Evolutionary conservation across 1,139 yeast species (phyloP), one percentile per base, ranked within the genome.

Genomic region (Yamadazyma songkhlaensis): DNA sequence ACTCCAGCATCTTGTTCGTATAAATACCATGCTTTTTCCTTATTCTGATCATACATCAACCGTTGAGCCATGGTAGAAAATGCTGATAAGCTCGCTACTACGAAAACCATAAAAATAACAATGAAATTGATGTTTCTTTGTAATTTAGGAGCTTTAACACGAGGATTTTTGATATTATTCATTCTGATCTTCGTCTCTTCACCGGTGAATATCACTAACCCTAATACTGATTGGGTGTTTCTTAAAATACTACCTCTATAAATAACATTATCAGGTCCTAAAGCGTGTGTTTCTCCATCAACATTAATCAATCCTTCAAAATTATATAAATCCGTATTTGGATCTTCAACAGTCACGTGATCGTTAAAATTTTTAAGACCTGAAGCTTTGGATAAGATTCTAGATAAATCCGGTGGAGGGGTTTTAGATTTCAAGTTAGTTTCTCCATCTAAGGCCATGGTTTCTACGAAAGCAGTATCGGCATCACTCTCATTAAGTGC

Each of bases 401-500:
- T 71, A 11, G 81, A 70, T 6, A 87, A 46, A 41, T 82, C 86
- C 1, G 74, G 67, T 43, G 84, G 84, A 0, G 96, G 87, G 17
- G 65, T 64, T 49, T 79, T 81, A 5, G 86, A 72, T 58, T 92
- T 92, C 44, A 92, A 67, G 53, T 89, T 90, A 0, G 97, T 92
- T 60, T 92, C 98, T 35, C 99, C 99, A 60, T 92, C 98, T 34
- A 92, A 68, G 0, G 96, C 98, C 92, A 92, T 90, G 0, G 99
- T 92, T 59, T 92, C 99, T 17, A 90, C 81, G 49, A 79, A 87
- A 1, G 95, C 84, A 47, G 83, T 86, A 40, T 83, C 85, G 41
- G 79, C 77, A 26, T 77, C 77, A 9, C 79, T 80, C 35, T 78
- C 77, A 35, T 69, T 65, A 9, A 15, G 21, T 2, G 92, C 77